Evolutionary conservation across 225 moss, liverwort and hornwort species (phyloP).

Genomic region (Climacium dendroides): DNA sequence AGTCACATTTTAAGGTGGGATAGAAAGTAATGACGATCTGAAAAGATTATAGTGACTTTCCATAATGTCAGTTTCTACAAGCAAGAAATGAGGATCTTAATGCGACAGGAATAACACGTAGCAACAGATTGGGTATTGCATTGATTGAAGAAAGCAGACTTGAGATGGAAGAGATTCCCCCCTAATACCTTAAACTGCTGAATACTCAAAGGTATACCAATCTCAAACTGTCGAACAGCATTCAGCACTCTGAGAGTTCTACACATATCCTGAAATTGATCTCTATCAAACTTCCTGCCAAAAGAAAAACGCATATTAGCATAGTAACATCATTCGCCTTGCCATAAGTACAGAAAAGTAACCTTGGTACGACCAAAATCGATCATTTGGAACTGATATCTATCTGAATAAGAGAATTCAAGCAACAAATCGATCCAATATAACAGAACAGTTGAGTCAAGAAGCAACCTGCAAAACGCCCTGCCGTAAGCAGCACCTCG

Average conservation of each 20-base stretch:
- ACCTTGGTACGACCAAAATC: neutral
- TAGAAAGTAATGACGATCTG: neutral
- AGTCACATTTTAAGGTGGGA: neutral
- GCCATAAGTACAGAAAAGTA: neutral
- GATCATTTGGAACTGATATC: neutral
- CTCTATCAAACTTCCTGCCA: conserved; percentile 79
- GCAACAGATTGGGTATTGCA: neutral
- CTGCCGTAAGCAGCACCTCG: conserved; percentile 95
- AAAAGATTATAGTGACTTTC: neutral
- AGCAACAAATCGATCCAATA: neutral
- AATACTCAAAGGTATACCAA: conserved; percentile 84
- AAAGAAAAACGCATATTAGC: neutral
- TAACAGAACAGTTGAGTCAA: neutral
- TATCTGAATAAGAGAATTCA: neutral
- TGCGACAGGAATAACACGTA: neutral
- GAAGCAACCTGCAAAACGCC: conserved; percentile 88
- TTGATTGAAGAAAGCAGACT: neutral
- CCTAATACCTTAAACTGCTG: conserved; percentile 63
- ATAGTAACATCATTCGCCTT: neutral
- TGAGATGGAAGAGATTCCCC: neutral
- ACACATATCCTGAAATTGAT: conserved; percentile 96
- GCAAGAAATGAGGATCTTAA: neutral
- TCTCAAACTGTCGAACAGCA: conserved; percentile 87
- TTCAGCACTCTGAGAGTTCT: conserved; percentile 87
- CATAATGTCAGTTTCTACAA: neutral